These are phyloP conservation scores for Cudoniella acicularis DNA, from an alignment of 495 filamentous ascomycete genomes.

Conservation along the genomic window DNA sequence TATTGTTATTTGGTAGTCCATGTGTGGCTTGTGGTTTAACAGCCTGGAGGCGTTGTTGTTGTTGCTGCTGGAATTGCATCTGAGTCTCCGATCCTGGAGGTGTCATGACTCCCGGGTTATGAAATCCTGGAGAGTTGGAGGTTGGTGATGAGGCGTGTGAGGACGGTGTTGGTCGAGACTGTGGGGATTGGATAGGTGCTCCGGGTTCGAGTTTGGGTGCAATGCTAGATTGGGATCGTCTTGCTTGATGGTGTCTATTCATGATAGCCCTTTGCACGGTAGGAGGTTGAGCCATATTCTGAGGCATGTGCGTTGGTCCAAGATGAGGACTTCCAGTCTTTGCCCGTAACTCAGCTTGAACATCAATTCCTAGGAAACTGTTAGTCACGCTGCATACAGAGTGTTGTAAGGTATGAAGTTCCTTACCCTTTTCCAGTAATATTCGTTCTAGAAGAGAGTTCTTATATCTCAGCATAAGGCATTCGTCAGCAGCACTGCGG, in stretches of 20 bases:
- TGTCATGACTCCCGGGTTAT: conserved; percentile 64
- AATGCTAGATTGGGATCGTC: conserved; percentile 65
- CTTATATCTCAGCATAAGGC: conserved; percentile 96
- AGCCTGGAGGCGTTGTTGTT: conserved; percentile 37
- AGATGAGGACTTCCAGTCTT: conserved; percentile 77
- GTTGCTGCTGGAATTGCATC: conserved; percentile 40
- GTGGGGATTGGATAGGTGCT: conserved; percentile 49
- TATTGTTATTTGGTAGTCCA: conserved; percentile 26
- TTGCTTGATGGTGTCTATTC: conserved; percentile 64
- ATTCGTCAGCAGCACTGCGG: conserved; percentile 92
- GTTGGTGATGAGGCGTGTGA: conserved; percentile 78
- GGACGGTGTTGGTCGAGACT: conserved; percentile 75
- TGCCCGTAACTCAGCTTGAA: conserved; percentile 87
- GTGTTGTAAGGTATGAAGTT: neutral
- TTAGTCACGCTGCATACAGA: conserved; percentile 7
- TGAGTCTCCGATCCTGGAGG: conserved; percentile 65
- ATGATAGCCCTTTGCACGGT: conserved; percentile 69
- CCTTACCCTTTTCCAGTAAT: conserved; percentile 85
- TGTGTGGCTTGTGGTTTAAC: conserved; percentile 29
- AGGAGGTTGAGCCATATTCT: conserved; percentile 61
- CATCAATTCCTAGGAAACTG: conserved; percentile 74
- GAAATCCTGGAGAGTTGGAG: conserved; percentile 66
- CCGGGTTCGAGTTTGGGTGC: conserved; percentile 68
- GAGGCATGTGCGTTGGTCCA: conserved; percentile 57
- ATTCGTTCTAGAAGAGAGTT: conserved; percentile 95